These are phyloP conservation scores for Diaporthe humulicola DNA, from an alignment of 2,329 filamentous ascomycete species.

Conservation along the genomic window DNA sequence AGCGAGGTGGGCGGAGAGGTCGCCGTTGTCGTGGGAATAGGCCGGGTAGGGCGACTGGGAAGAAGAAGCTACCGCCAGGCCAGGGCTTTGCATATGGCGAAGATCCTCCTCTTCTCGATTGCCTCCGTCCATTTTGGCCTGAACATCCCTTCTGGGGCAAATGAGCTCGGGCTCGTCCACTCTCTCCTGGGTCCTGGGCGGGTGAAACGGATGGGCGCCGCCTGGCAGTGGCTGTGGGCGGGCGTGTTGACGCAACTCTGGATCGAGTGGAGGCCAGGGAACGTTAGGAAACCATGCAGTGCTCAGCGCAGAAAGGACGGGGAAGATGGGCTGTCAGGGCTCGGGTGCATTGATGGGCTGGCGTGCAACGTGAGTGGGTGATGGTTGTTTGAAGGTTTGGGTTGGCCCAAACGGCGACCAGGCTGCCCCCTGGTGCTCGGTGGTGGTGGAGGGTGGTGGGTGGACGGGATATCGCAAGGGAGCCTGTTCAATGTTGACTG, in stretches of 20 bases:
- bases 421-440: slow-evolving; percentile 34
- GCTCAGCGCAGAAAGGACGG: slow-evolving; percentile 39
- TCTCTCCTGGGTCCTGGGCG: slow-evolving; percentile 25
- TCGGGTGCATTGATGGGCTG: slow-evolving; percentile 63
- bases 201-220: slow-evolving; percentile 35
- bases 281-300: slow-evolving; percentile 57
- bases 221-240: slow-evolving; percentile 33
- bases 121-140: slow-evolving; percentile 62
- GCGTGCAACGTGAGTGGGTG: slow-evolving; percentile 53
- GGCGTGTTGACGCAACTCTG: slow-evolving; percentile 30
- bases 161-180: slow-evolving; percentile 33
- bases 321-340: slow-evolving; percentile 48
- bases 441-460: slow-evolving; percentile 31
- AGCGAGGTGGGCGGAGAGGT: slow-evolving; percentile 43
- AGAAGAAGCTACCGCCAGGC: slow-evolving; percentile 50
- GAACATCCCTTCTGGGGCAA: slow-evolving; percentile 51
- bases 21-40: slow-evolving; percentile 46
- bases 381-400: slow-evolving; percentile 43
- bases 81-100: slow-evolving; percentile 42
- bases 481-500: slow-evolving; percentile 32
- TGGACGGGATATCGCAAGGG: slow-evolving; percentile 34
- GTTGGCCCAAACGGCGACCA: slow-evolving; percentile 37
- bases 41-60: slow-evolving; percentile 45
- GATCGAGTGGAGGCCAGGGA: slow-evolving; percentile 46
- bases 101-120: slow-evolving; percentile 59